A percentile compares a stretch with the other conserved stretches of the same genome.
phyloP scores from a whole-genome alignment of 2,329 filamentous ascomycete species.

The Ophiocordyceps sinensis region DNA sequence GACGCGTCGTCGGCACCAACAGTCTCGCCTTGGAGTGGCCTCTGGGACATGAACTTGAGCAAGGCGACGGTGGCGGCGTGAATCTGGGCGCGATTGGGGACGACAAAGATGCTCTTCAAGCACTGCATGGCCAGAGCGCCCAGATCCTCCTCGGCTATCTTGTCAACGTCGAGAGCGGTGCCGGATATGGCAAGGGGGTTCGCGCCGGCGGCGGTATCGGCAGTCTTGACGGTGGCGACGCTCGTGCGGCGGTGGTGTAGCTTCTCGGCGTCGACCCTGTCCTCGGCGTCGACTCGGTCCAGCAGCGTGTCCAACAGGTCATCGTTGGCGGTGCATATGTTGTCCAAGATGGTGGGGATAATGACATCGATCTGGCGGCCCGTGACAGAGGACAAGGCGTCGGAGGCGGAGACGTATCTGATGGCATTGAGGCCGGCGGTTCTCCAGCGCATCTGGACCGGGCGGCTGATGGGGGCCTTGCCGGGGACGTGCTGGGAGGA shows the following conservation, averaged over 20 bases:
- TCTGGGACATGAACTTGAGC: constrained; percentile 57
- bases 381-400: constrained; percentile 60
- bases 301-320: constrained; percentile 55
- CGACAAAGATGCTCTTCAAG: constrained; percentile 71
- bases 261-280: constrained; percentile 53
- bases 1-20: constrained; percentile 35
- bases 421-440: constrained; percentile 64
- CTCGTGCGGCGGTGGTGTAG: constrained; percentile 57
- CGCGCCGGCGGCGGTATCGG: constrained; percentile 45
- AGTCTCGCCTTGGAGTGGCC: constrained; percentile 34
- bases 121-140: constrained; percentile 74
- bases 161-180: constrained; percentile 76
- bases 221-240: constrained; percentile 57
- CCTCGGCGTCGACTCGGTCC: constrained; percentile 50
- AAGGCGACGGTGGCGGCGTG: constrained; percentile 60
- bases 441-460: constrained; percentile 66
- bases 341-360: constrained; percentile 74
- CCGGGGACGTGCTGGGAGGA: constrained; percentile 41
- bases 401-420: constrained; percentile 65
- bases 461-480: constrained; percentile 47
- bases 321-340: constrained; percentile 63
- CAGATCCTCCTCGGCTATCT: constrained; percentile 77
- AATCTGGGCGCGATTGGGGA: constrained; percentile 70
- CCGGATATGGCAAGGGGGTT: constrained; percentile 62
- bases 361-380: constrained; percentile 64